Percentiles rank a stretch among this genome's conserved stretches.
Conservation (phyloP, 1,284 basidiomycete species). For the Naganishia cerealis region DNA sequence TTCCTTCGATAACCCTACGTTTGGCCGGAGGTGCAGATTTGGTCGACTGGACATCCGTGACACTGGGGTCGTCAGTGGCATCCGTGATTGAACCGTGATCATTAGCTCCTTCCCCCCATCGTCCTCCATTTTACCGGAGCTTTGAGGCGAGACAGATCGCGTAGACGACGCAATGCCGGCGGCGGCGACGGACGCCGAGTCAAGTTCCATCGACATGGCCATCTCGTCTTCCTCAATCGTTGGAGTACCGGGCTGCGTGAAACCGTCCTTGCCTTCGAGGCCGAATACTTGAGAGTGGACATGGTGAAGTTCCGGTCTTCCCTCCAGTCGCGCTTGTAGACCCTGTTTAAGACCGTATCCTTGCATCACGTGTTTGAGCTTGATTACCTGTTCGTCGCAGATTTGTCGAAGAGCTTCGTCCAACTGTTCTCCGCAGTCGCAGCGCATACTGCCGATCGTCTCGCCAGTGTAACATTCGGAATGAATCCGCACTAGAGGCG, state of each 20-base stretch:
- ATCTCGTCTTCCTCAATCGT: conserved; percentile 27
- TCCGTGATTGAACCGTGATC: conserved; percentile 1
- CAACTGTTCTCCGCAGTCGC: conserved; percentile 97
- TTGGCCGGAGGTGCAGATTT: conserved; percentile 6
- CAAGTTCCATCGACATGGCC: conserved; percentile 34
- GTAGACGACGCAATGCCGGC: conserved; percentile 4
- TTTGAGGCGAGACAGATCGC: conserved; percentile 24
- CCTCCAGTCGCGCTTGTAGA: conserved; percentile 6
- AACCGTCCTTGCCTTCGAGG: conserved; percentile 6
- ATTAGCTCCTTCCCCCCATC: not conserved
- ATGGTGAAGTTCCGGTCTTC: conserved; percentile 6
- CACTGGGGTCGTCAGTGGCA: conserved; percentile 16
- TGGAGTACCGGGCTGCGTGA: conserved; percentile 22
- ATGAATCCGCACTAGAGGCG: conserved; percentile 90
- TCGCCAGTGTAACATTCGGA: conserved; percentile 99
- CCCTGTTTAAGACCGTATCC: not conserved
- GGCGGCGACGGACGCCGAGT: conserved; percentile 16
- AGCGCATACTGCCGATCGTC: conserved; percentile 96
- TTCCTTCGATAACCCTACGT: conserved; percentile 15
- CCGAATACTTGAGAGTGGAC: conserved; percentile 12
- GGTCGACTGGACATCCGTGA: conserved; percentile 11
- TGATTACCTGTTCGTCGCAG: conserved; percentile 62
- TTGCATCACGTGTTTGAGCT: conserved; percentile 13
- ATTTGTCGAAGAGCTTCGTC: conserved; percentile 94
- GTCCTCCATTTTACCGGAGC: conserved; percentile 19